These are phyloP conservation scores for Melampsora larici-populina DNA, from an alignment of 1,284 basidiomycete genomes.

Conservation along the genomic window DNA sequence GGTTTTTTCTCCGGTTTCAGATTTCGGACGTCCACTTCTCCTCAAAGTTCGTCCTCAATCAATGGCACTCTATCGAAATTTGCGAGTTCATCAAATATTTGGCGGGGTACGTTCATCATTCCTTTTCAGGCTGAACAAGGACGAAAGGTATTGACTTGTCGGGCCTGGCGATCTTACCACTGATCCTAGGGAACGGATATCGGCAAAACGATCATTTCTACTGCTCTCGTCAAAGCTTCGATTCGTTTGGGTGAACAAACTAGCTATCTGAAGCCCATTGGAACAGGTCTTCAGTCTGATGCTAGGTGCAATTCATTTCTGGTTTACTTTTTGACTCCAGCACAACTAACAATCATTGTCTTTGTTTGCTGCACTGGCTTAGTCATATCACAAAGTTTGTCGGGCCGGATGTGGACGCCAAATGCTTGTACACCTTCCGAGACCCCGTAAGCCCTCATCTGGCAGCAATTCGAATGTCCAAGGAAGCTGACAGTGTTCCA, in stretches of 20 bases:
- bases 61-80: constrained; percentile 66
- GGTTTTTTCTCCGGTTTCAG: too few species aligned
- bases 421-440: constrained; percentile 76
- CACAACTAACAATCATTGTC: background rate
- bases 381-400: constrained; percentile 71
- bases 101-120: constrained; percentile 56
- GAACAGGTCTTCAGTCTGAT: constrained; percentile 68
- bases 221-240: constrained; percentile 74
- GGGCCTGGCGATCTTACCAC: too few species aligned
- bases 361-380: constrained; percentile 41
- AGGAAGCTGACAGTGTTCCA: constrained; percentile 53
- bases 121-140: constrained; percentile 59
- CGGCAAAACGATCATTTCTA: constrained; percentile 83
- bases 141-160: background rate
- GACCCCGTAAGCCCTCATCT: constrained; percentile 92
- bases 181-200: constrained; percentile 64
- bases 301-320: constrained; percentile 75
- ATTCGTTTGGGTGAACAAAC: constrained; percentile 56
- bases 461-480: constrained; percentile 62
- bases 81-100: constrained; percentile 82
- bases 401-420: constrained; percentile 60
- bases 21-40: too few species aligned
- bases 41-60: constrained; percentile 45
- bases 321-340: constrained; percentile 45
- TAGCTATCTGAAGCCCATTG: constrained; percentile 85